Evolutionary conservation across 805 yeast species (phyloP).

Genomic region (Metschnikowia santaceciliae): DNA sequence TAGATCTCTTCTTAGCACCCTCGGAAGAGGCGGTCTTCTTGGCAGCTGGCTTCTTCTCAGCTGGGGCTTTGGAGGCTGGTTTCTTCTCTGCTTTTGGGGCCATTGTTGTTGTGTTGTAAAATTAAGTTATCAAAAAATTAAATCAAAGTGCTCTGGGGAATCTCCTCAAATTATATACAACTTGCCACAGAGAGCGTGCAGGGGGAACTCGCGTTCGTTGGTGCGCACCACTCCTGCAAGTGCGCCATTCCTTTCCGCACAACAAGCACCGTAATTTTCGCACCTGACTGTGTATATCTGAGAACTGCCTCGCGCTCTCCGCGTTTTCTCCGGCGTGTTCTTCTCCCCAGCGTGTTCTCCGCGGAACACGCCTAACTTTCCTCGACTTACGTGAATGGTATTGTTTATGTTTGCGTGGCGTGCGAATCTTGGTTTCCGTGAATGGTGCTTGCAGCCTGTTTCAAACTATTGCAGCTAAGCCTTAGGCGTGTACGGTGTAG

Average conservation of each 20-base stretch:
- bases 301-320: slow-evolving; percentile 12
- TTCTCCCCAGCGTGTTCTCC: neutral
- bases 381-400: neutral
- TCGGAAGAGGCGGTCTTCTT: slow-evolving; percentile 31
- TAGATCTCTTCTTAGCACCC: slow-evolving; percentile 33
- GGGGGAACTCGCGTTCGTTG: slow-evolving; percentile 16
- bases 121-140: slow-evolving; percentile 16
- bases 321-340: neutral
- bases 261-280: slow-evolving; percentile 10
- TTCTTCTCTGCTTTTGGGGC: slow-evolving; percentile 39
- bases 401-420: neutral
- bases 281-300: slow-evolving; percentile 14
- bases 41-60: slow-evolving; percentile 40
- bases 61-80: slow-evolving; percentile 39
- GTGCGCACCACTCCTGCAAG: slow-evolving; percentile 15
- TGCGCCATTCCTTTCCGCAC: slow-evolving; percentile 6
- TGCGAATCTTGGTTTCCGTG: neutral
- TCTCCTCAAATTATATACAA: slow-evolving; percentile 18
- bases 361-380: neutral
- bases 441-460: neutral
- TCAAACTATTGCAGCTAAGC: neutral
- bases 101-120: slow-evolving; percentile 21
- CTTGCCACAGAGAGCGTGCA: slow-evolving; percentile 20
- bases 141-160: slow-evolving; percentile 11
- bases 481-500: neutral